These are phyloP conservation scores for Erythrobasidium yunnanense DNA, from an alignment of 768 basidiomycete species.

Conservation along the genomic window DNA sequence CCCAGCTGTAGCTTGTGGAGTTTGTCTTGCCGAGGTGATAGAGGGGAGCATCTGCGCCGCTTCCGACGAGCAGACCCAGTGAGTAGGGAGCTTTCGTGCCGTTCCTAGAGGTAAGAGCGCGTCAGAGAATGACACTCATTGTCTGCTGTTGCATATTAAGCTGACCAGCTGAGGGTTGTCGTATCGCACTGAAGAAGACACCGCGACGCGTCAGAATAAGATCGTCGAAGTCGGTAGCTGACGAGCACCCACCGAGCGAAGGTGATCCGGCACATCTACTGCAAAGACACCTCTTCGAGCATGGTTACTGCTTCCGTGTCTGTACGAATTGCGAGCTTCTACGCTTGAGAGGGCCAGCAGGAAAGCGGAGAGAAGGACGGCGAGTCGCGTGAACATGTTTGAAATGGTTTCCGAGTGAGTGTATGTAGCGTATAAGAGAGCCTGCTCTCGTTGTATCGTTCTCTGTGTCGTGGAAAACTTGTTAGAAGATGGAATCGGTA, in stretches of 20 bases:
- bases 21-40: neutral
- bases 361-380: neutral
- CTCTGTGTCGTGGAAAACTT: too few species aligned
- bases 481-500: too few species aligned
- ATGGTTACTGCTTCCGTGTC: neutral
- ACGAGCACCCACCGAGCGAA: neutral
- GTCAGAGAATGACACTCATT: neutral
- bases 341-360: neutral
- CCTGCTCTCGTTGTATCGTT: too few species aligned
- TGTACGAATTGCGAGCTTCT: neutral
- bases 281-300: neutral
- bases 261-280: neutral
- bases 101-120: neutral
- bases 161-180: neutral
- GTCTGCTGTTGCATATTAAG: neutral
- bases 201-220: too few species aligned
- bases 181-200: neutral
- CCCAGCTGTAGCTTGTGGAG: neutral
- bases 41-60: neutral
- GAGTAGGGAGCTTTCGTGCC: neutral
- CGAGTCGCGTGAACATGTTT: neutral
- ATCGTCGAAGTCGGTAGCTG: too few species aligned
- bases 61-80: neutral
- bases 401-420: too few species aligned
- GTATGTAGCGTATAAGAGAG: too few species aligned